phyloP scores from a whole-genome alignment of 2,329 filamentous ascomycete genomes.

The Fusarium nanum region DNA sequence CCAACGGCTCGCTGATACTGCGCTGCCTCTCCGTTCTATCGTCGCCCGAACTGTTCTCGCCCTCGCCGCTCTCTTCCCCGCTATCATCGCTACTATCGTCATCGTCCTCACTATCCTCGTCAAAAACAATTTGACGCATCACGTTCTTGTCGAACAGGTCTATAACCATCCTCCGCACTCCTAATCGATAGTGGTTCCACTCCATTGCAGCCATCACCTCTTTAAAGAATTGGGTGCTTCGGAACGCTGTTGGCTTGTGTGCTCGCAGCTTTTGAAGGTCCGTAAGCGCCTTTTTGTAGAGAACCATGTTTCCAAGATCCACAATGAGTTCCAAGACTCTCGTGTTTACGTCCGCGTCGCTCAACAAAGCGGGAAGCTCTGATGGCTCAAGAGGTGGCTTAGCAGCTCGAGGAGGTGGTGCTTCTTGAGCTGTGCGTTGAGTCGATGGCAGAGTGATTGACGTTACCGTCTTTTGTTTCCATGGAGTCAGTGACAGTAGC shows the following conservation, averaged over 20 bases:
- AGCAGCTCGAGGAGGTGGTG: constrained; percentile 57
- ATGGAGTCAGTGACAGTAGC: constrained; percentile 77
- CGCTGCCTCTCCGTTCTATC: constrained; percentile 69
- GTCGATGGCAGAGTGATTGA: constrained; percentile 60
- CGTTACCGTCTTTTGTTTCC: constrained; percentile 64
- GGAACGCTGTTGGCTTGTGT: constrained; percentile 80
- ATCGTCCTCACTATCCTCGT: constrained; percentile 57
- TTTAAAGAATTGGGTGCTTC: constrained; percentile 81
- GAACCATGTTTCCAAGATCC: constrained; percentile 91
- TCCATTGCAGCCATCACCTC: constrained; percentile 88
- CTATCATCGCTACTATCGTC: constrained; percentile 69
- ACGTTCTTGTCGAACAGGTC: constrained; percentile 95
- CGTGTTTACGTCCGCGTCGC: constrained; percentile 74
- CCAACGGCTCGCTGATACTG: constrained; percentile 60
- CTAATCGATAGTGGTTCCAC: constrained; percentile 87
- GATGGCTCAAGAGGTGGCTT: constrained; percentile 59
- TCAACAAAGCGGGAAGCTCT: constrained; percentile 58
- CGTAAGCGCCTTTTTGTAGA: constrained; percentile 86
- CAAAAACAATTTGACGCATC: constrained; percentile 84
- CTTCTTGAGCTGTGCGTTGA: constrained; percentile 64
- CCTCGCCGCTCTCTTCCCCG: constrained; percentile 57
- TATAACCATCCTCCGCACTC: constrained; percentile 88
- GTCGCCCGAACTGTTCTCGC: constrained; percentile 59
- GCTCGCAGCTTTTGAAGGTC: constrained; percentile 85
- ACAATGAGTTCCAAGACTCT: constrained; percentile 87